Conservation (phyloP, 2,329 filamentous ascomycete species). For the Cladosporium colombiae region DNA sequence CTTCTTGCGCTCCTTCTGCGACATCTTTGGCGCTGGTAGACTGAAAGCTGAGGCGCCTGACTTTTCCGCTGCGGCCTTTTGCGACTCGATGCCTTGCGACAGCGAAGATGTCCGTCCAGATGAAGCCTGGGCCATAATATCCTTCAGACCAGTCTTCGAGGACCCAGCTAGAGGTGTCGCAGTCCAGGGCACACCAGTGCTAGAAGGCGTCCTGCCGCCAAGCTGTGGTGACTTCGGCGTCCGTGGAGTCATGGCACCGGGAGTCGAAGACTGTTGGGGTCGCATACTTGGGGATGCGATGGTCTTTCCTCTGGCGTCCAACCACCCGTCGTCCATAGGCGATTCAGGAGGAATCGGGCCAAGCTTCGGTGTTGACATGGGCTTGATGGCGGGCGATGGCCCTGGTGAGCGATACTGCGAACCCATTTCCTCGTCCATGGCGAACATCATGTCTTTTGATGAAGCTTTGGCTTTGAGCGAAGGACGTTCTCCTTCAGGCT, state of each 20-base stretch:
- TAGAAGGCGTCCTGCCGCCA: conserved; percentile 28
- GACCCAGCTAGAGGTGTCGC: conserved; percentile 55
- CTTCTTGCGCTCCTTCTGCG: conserved; percentile 89
- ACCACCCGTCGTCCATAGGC: conserved; percentile 41
- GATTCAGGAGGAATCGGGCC: conserved; percentile 30
- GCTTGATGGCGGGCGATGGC: conserved; percentile 32
- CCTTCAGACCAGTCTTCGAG: conserved; percentile 68
- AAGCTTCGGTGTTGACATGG: conserved; percentile 30
- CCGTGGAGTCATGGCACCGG: conserved; percentile 31
- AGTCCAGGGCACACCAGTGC: conserved; percentile 53
- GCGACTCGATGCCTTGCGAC: conserved; percentile 39
- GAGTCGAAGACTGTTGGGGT: conserved; percentile 29
- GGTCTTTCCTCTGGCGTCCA: conserved; percentile 42
- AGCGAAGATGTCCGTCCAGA: conserved; percentile 46
- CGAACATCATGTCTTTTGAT: conserved; percentile 78
- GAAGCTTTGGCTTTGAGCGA: conserved; percentile 68
- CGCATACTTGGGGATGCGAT: conserved; percentile 25
- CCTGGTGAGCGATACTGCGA: conserved; percentile 28
- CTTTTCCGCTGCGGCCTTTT: conserved; percentile 33
- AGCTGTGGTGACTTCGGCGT: conserved; percentile 36
- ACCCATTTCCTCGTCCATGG: conserved; percentile 80
- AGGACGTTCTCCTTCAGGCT: conserved; percentile 59
- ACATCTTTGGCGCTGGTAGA: conserved; percentile 63
- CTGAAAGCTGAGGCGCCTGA: conserved; percentile 29
- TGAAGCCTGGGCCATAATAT: conserved; percentile 70